Base-by-base conservation (phyloP, 106 monocot genomes). In the Phalaenopsis aphrodite region DNA sequence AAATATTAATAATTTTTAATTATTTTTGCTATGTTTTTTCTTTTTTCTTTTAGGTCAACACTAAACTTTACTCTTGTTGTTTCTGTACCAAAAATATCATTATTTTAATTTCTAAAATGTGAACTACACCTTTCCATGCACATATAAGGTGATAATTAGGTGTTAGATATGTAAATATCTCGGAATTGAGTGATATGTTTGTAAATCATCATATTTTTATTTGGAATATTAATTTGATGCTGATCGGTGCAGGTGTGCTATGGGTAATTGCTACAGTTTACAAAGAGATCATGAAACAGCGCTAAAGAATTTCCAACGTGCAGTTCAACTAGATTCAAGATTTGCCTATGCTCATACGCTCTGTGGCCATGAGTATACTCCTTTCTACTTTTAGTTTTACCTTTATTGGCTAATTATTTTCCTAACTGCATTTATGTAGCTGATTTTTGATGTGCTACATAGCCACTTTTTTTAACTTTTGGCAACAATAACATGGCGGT, bases 231-330 rank as follows among this genome's bases (percentile, higher is more conserved):
- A 19, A 69, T 8, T 69, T 39, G 14, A 39, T 39, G 12, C 38
- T 30, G 12, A 37, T 38, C 39, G 12, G 52, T 85, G 73, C 76
- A 98, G 97, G 97, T 99, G 98, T 86, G 94, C 91, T 15, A 81
- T 95, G 85, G 98, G 98, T 66, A 99, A 99, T 82, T 99, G 98
- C 82, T 99, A 93, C 78, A 91, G 92, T 88, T 84, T 94, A 84
- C 89, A 89, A 85, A 99, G 94, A 81, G 98, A 99, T 84, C 98
- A 99, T 87, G 98, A 99, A 84, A 93, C 89, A 78, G 98, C 98
- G 8, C 81, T 99, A 47, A 99, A 99, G 78, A 94, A 81, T 77
- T 99, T 99, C 57, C 98, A 89, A 83, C 92, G 98, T 43, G 91
- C 99, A 4, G 91, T 93, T 64, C 93, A 99, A 77, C 78, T 99